These are phyloP conservation scores for Austroboletus niveus DNA, from an alignment of 1,284 basidiomycete species.

Conservation along the genomic window DNA sequence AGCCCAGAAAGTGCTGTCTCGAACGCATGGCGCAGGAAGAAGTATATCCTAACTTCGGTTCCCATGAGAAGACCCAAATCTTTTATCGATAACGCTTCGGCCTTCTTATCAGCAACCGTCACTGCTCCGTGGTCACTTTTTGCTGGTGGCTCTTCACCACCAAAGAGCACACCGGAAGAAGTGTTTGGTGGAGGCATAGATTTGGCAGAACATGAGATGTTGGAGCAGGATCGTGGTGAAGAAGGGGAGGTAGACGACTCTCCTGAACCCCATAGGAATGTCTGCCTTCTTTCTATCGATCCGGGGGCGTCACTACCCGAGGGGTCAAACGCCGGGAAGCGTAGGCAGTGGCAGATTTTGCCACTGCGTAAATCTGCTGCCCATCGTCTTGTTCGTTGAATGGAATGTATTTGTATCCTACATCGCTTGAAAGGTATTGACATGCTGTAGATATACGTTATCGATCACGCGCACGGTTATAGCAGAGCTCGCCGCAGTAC, in stretches of 20 bases:
- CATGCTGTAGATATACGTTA: not conserved
- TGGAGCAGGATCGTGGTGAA: conserved; percentile 73
- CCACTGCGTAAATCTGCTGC: conserved; percentile 25
- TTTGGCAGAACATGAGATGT: conserved; percentile 67
- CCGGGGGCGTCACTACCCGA: conserved; percentile 14
- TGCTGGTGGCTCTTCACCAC: conserved; percentile 32
- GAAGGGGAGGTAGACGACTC: conserved; percentile 77
- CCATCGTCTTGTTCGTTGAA: conserved; percentile 23
- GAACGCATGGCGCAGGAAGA: conserved; percentile 54
- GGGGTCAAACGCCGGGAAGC: conserved; percentile 26
- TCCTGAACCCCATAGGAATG: conserved; percentile 43
- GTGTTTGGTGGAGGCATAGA: conserved; percentile 68
- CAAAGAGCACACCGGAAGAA: conserved; percentile 56
- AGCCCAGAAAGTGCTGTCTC: conserved; percentile 32
- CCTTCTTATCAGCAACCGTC: conserved; percentile 57
- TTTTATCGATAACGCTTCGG: conserved; percentile 66
- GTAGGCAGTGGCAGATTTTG: conserved; percentile 30
- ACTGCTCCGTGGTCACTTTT: conserved; percentile 50
- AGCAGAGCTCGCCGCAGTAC: not conserved
- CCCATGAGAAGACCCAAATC: conserved; percentile 64
- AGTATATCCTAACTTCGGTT: conserved; percentile 61
- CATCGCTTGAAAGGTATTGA: no score
- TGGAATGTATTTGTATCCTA: not conserved
- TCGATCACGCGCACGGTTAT: not conserved
- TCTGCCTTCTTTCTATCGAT: conserved; percentile 39